These are phyloP conservation scores for Phytophthora boehmeriae DNA, from an alignment of 352 stramenopile species.

Conservation along the genomic window DNA sequence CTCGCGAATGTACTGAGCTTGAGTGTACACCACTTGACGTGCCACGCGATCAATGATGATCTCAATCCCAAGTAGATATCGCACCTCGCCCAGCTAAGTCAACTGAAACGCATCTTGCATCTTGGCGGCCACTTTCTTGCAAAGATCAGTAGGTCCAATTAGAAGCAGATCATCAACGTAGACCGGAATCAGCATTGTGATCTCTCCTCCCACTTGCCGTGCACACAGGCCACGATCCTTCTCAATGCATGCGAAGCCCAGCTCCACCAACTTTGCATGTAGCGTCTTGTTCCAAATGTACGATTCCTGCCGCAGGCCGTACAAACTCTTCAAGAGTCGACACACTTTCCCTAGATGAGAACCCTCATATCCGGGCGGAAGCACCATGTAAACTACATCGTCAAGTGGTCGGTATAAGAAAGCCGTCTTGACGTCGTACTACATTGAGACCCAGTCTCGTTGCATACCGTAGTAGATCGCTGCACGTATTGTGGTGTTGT, in stretches of 20 bases:
- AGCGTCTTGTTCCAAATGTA: conserved; percentile 19
- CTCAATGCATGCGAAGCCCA: conserved; percentile 11
- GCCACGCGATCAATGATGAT: conserved; percentile 3
- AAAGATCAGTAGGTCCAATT: conserved; percentile 8
- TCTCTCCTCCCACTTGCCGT: conserved; percentile 2
- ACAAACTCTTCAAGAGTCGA: conserved; percentile 12
- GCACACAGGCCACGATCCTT: conserved; percentile 16
- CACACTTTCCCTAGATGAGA: not conserved
- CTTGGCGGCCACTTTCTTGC: conserved; percentile 1
- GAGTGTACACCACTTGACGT: conserved; percentile 14
- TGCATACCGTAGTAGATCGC: conserved; percentile 20
- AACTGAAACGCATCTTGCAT: too few species aligned
- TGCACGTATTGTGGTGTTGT: conserved; percentile 15
- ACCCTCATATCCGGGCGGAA: conserved; percentile 1
- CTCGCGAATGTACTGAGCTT: conserved; percentile 7
- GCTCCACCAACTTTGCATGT: not conserved
- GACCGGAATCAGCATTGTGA: conserved; percentile 10
- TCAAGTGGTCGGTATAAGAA: conserved; percentile 11
- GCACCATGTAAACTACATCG: conserved; percentile 10
- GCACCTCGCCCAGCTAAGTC: conserved; percentile 14
- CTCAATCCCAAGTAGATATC: conserved; percentile 20
- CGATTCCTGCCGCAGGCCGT: conserved; percentile 9
- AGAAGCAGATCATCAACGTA: conserved; percentile 20
- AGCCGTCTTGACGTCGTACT: conserved; percentile 21
- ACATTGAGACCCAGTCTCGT: conserved; percentile 1